A percentile compares a stretch with the other conserved stretches of the same genome.
Conservation (phyloP, 2,329 filamentous ascomycete species). For the Aureobasidium pullulans region DNA sequence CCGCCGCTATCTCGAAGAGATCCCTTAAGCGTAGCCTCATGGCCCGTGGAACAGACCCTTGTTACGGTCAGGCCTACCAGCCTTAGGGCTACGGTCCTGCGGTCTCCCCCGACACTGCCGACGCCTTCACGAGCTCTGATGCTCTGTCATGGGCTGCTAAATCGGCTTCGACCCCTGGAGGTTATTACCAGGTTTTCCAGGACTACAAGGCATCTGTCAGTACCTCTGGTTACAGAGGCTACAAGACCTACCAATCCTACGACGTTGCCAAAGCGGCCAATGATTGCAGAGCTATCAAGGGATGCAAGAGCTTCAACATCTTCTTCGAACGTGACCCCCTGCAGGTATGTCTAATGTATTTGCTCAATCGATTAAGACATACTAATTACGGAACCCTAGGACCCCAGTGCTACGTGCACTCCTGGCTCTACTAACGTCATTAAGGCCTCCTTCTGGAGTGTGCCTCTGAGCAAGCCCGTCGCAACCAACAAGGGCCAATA, state of each 20-base stretch:
- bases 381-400: slow-evolving; percentile 11
- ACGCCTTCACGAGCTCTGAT: not conserved
- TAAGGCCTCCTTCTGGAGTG: slow-evolving; percentile 31
- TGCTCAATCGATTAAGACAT: too few species aligned
- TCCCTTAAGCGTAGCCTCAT: not conserved
- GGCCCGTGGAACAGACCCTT: not conserved
- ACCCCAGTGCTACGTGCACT: slow-evolving; percentile 27
- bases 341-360: not conserved
- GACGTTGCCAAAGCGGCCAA: slow-evolving; percentile 24
- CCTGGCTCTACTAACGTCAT: slow-evolving; percentile 27
- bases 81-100: not conserved
- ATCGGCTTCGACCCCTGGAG: not conserved
- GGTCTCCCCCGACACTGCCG: not conserved
- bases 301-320: slow-evolving; percentile 30
- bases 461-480: slow-evolving; percentile 19
- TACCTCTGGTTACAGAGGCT: slow-evolving; percentile 22
- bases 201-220: not conserved
- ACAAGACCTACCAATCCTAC: slow-evolving; percentile 24
- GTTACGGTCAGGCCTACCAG: not conserved
- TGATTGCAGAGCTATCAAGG: slow-evolving; percentile 22
- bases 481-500: slow-evolving; percentile 30
- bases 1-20: not conserved
- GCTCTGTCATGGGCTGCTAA: not conserved
- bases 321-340: slow-evolving; percentile 31
- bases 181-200: not conserved